Conservation (phyloP, 1,284 basidiomycete genomes). For the Cystobasidium sp. region DNA sequence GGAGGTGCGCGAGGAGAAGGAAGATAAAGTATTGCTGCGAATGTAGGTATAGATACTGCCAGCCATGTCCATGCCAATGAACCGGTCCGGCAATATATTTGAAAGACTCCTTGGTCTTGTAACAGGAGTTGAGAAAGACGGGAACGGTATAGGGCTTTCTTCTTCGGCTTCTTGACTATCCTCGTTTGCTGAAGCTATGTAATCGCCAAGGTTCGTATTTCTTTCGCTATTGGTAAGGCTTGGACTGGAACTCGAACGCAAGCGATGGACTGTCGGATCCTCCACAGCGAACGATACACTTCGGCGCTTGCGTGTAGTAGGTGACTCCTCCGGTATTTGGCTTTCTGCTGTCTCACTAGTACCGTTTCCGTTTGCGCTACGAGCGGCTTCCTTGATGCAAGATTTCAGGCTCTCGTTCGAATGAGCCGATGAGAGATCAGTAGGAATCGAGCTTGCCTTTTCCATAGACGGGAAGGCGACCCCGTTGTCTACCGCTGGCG, state of each 20-base stretch:
- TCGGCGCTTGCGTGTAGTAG: slow-evolving; percentile 19
- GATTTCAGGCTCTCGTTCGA: slow-evolving; percentile 10
- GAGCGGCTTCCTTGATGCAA: neutral
- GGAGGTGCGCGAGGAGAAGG: slow-evolving; percentile 18
- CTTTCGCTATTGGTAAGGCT: neutral
- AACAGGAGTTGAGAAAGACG: neutral
- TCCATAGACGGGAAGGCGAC: slow-evolving; percentile 21
- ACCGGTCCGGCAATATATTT: neutral
- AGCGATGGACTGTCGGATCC: slow-evolving; percentile 11
- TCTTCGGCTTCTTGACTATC: neutral
- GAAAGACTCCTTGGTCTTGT: neutral
- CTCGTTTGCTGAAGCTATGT: neutral
- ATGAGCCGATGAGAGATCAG: neutral
- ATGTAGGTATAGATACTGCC: slow-evolving; percentile 19
- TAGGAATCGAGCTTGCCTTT: neutral
- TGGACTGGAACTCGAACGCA: neutral
- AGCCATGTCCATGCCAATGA: slow-evolving; percentile 2
- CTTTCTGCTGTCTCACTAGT: neutral
- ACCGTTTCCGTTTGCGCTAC: neutral
- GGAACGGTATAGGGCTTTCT: neutral
- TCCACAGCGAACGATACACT: slow-evolving; percentile 26
- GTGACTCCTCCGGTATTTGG: neutral
- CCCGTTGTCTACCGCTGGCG: slow-evolving; percentile 5
- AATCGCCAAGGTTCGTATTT: neutral
- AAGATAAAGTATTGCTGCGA: slow-evolving; percentile 6